Evolutionary conservation across 2,329 filamentous ascomycete genomes (phyloP).

Genomic region (Aspergillus aculeatus): DNA sequence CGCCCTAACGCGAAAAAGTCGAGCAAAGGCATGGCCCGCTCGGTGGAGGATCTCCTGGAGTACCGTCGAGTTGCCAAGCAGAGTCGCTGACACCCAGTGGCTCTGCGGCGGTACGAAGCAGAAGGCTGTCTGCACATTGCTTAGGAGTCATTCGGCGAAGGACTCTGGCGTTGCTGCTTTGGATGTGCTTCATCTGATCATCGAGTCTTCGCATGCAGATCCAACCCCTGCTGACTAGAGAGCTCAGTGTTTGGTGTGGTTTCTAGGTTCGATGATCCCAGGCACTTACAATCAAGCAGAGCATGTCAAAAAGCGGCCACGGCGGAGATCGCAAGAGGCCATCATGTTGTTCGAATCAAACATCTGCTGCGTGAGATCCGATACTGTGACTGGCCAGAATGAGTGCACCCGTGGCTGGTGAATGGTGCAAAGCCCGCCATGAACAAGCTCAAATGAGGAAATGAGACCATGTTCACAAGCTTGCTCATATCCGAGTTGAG

Average conservation of each 20-base stretch:
- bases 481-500: slow-evolving; percentile 99
- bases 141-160: slow-evolving; percentile 99
- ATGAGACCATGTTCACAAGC: slow-evolving; percentile 99
- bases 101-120: slow-evolving; percentile 98
- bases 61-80: slow-evolving; percentile 98
- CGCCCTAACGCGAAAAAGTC: slow-evolving; percentile 99
- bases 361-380: slow-evolving; percentile 99
- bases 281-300: slow-evolving; percentile 83
- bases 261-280: not conserved
- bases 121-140: slow-evolving; percentile 99
- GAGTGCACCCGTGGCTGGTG: slow-evolving; percentile 87
- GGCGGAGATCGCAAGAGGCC: slow-evolving; percentile 99
- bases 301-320: slow-evolving; percentile 98
- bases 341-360: slow-evolving; percentile 99
- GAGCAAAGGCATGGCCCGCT: slow-evolving; percentile 98
- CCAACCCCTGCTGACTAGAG: slow-evolving; percentile 74
- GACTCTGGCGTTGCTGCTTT: slow-evolving; percentile 98
- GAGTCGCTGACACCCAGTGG: slow-evolving; percentile 98
- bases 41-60: slow-evolving; percentile 99
- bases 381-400: slow-evolving; percentile 96
- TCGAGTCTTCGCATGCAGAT: slow-evolving; percentile 99
- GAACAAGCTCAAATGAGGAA: slow-evolving; percentile 99
- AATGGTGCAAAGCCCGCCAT: slow-evolving; percentile 99
- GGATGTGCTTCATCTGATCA: slow-evolving; percentile 99
- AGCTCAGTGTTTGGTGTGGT: not conserved